Evolutionary conservation across 257 asterid genomes (phyloP).

Genomic region (Ballota nigra): DNA sequence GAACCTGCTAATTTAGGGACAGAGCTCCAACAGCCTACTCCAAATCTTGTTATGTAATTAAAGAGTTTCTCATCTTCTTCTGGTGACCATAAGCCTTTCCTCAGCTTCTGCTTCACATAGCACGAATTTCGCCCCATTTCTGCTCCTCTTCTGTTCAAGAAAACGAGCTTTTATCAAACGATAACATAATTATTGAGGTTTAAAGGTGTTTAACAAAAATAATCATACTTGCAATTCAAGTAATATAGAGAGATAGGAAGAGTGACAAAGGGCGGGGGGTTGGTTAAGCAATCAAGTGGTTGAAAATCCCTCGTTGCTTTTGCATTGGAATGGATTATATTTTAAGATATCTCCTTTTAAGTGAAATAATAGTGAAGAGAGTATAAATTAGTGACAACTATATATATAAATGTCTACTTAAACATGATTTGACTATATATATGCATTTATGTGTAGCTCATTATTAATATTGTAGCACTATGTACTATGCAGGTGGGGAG

Average conservation of each 20-base stretch:
- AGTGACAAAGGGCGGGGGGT: constrained; percentile 21
- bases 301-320: constrained; percentile 50
- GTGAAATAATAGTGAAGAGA: constrained; percentile 17
- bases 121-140: constrained; percentile 69
- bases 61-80: constrained; percentile 80
- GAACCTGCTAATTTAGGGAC: constrained; percentile 86
- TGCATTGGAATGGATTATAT: constrained; percentile 46
- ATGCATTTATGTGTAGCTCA: constrained; percentile 5
- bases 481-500: background rate
- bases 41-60: constrained; percentile 66
- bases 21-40: constrained; percentile 94
- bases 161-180: constrained; percentile 14
- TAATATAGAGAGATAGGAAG: constrained; percentile 29
- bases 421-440: constrained; percentile 25
- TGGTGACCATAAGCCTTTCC: constrained; percentile 95
- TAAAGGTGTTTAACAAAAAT: constrained; percentile 31
- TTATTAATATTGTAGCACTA: background rate
- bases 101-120: constrained; percentile 63
- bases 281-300: constrained; percentile 49
- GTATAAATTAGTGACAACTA: background rate
- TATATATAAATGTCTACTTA: constrained; percentile 15
- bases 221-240: constrained; percentile 51
- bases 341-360: constrained; percentile 41
- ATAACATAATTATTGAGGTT: constrained; percentile 22
- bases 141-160: background rate